Conservation (phyloP, 305 asterid genomes). For the Rubia peregrina region DNA sequence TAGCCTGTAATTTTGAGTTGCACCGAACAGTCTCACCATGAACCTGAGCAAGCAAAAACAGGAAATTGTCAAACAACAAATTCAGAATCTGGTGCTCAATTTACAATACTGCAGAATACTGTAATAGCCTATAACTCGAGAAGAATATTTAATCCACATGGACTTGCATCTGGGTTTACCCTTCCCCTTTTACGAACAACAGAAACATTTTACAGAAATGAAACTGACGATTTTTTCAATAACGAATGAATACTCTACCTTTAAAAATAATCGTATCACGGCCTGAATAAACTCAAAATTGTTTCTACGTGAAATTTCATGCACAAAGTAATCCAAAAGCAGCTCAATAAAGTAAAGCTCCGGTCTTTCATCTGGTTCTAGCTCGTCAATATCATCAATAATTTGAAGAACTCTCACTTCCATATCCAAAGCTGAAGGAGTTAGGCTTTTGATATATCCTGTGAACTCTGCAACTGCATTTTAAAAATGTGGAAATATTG, state of each 20-base stretch:
- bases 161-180: neutral
- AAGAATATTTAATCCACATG: neutral
- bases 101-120: neutral
- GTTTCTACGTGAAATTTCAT: slow-evolving; percentile 59
- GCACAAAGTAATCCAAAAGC: slow-evolving; percentile 70
- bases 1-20: slow-evolving; percentile 53
- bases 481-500: slow-evolving; percentile 15
- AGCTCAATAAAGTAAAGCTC: slow-evolving; percentile 61
- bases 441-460: slow-evolving; percentile 60
- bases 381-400: slow-evolving; percentile 55
- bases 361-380: slow-evolving; percentile 44
- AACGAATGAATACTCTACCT: slow-evolving; percentile 31
- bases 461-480: slow-evolving; percentile 77
- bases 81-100: neutral
- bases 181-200: neutral
- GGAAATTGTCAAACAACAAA: neutral
- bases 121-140: neutral
- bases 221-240: neutral
- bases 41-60: slow-evolving; percentile 39
- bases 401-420: slow-evolving; percentile 89
- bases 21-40: slow-evolving; percentile 80
- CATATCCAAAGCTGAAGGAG: slow-evolving; percentile 78
- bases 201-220: neutral
- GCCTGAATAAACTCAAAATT: slow-evolving; percentile 89
- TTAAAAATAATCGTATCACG: slow-evolving; percentile 66